phyloP scores from a whole-genome alignment of 148 eudicot genomes.

The Chenopodium quinoa region DNA sequence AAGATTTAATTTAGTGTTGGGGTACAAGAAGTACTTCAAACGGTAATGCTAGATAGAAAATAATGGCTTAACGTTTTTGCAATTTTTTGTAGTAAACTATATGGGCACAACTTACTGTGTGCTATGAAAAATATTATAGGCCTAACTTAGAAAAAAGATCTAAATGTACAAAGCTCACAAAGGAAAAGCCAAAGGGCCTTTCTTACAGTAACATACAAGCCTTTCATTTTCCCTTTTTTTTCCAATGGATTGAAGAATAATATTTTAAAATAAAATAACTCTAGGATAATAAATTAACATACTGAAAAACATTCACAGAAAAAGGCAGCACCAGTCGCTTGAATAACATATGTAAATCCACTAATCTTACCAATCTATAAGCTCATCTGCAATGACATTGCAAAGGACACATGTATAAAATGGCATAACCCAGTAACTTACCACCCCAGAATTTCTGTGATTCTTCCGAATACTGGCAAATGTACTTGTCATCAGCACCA shows the following conservation, averaged over 20 bases:
- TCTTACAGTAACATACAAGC: background rate
- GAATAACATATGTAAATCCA: background rate
- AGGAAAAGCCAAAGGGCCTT: conserved; percentile 8
- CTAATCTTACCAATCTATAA: background rate
- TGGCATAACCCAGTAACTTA: conserved; percentile 34
- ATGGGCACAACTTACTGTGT: background rate
- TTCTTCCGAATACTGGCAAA: conserved; percentile 71
- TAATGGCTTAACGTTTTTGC: background rate
- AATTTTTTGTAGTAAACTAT: background rate
- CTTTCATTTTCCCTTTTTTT: background rate
- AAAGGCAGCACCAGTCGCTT: background rate
- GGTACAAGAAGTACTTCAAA: background rate
- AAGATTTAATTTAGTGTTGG: conserved; percentile 13
- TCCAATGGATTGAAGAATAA: background rate
- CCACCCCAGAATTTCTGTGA: conserved; percentile 93
- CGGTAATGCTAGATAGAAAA: background rate
- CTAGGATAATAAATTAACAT: background rate
- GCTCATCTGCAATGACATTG: no score
- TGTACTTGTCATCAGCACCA: conserved; percentile 91
- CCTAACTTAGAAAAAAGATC: background rate
- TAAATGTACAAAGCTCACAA: background rate
- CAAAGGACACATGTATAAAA: background rate
- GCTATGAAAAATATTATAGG: background rate
- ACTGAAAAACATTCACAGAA: background rate
- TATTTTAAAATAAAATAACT: background rate